Percentiles rank a stretch among this genome's conserved stretches.
These are phyloP conservation scores for Ensete glaucum DNA, from an alignment of 176 grass and related monocot genomes.

Conservation along the genomic window DNA sequence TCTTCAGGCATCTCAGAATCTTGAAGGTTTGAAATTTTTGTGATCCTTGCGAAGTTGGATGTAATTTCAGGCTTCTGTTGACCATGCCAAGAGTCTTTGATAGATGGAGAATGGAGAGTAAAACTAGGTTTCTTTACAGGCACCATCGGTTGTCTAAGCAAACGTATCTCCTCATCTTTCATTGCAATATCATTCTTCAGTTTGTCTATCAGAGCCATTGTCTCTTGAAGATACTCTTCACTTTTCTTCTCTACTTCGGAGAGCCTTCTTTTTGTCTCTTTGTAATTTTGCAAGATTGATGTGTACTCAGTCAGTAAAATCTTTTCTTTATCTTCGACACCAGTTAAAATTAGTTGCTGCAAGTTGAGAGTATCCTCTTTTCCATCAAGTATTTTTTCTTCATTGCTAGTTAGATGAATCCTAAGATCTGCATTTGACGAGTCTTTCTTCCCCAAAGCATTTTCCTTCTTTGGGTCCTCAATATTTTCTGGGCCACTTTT, in stretches of 20 bases:
- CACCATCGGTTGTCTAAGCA: constrained; percentile 32
- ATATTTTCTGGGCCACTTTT: neutral
- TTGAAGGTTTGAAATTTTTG: neutral
- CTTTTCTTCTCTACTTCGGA: constrained; percentile 66
- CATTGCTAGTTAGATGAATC: constrained; percentile 10
- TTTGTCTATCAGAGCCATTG: constrained; percentile 41
- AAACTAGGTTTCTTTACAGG: constrained; percentile 25
- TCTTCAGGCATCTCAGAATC: neutral
- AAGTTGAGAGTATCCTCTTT: constrained; percentile 30
- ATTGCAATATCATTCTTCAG: constrained; percentile 69
- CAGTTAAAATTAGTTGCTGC: constrained; percentile 40
- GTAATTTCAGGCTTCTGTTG: neutral
- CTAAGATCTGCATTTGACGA: neutral
- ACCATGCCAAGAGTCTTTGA: neutral
- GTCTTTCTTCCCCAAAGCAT: neutral
- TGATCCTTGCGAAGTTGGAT: neutral
- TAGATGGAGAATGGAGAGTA: constrained; percentile 1
- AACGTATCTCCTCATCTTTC: constrained; percentile 65
- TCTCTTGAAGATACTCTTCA: constrained; percentile 57
- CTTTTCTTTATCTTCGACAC: constrained; percentile 47
- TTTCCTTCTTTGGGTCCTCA: neutral
- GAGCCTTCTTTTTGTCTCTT: constrained; percentile 22
- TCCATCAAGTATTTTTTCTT: constrained; percentile 9
- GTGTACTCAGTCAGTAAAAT: constrained; percentile 58
- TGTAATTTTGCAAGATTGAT: constrained; percentile 53